Base-by-base conservation (phyloP, 805 yeast species). In the Scheffersomyces stipitis region DNA sequence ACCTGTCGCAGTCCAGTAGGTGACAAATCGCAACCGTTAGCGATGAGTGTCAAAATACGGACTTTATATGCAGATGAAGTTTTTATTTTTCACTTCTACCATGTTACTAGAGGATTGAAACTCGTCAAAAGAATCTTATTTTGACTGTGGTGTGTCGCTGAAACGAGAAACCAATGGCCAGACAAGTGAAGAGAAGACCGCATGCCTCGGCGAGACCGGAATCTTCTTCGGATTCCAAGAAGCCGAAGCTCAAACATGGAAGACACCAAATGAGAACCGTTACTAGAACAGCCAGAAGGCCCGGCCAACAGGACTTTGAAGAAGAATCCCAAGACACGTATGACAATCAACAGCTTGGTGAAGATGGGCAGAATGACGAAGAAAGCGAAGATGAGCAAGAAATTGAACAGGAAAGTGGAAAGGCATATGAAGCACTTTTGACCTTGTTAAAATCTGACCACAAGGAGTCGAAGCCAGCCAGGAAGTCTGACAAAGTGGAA, bases 361-460 rank as follows among this genome's bases (percentile, higher is more conserved):
- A 23, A 3, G 39, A 40, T 13, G 33, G 37, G 4, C 20, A 15
- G 10, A 18, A 26, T 4, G 51, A 44, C 8, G 53, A 41, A 18
- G 51, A 44, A 10, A 49, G 30, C 5, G 41, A 48, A 6, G 41
- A 47, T 7, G 38, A 48, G 14, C 46, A 36, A n/a, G 49, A 54
- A 30, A 30, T 40, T 28, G 31, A 44, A 20, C 30, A 26, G 8
- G 52, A 46, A 6, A 51, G 60, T 22, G 69, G 73, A 3, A 66
- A 69, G 49, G 85, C 84, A 0, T 84, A 85, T 57, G 73, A 75
- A 46, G 90, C 91, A 1, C 62, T 85, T 33, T 56, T 85, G 51
- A 78, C 86, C 1, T 67, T 85, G 33, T 66, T 84, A 42, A 72
- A 67, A 29, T 58, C 76, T 7, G 80, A 75, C 34, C 74, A 71